Base-by-base conservation (phyloP, 2,329 filamentous ascomycete genomes). In the Pseudomassariella vexata region DNA sequence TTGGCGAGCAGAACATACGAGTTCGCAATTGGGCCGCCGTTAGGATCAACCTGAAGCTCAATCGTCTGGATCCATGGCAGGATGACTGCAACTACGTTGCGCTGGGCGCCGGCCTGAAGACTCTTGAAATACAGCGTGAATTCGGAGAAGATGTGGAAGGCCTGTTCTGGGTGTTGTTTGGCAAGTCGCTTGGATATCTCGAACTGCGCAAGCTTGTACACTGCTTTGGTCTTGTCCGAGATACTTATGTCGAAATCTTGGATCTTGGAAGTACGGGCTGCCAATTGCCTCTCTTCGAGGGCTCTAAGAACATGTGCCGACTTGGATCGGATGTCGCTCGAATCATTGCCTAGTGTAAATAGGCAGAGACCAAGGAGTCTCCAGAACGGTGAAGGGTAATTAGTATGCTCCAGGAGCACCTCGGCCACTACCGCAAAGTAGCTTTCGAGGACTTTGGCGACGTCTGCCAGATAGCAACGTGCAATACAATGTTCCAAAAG, bases 241-340 rank as follows among this genome's bases (percentile, higher is more conserved):
- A 98, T 92, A 55, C 89, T 95, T 48, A 98, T 96, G 50, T 98
- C 92, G 37, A 95, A 94, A 55, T 98, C 92, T 53, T 95, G 87
- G 6, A 98, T 79, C 52, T 94, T 94, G 2, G 90, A 95, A 42
- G 79, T 92, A 44, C 85, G 67, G 3, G 62, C 61, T 34, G 55
- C 83, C 42, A 82, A 76, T 43, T 92, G 85, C 16, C 86, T 77
- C 44, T 88, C 79, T 57, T 96, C 92, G 2, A 96, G 66, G 0
- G 79, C 79, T 24, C 88, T 76, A 9, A 98, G 68, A 19, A 96
- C 68, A 29, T 81, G 77, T 1, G 85, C 85, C 2, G 92, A 92
- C 55, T 94, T 94, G 48, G 86, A 88, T 24, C 92, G 73, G 25
- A 96, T 87, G 37, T 88, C 81, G 44, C 85, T 89, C 50, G 88